Evolutionary conservation across 768 basidiomycete species (phyloP).

Genomic region (Rubroboletus pulcherrimus): DNA sequence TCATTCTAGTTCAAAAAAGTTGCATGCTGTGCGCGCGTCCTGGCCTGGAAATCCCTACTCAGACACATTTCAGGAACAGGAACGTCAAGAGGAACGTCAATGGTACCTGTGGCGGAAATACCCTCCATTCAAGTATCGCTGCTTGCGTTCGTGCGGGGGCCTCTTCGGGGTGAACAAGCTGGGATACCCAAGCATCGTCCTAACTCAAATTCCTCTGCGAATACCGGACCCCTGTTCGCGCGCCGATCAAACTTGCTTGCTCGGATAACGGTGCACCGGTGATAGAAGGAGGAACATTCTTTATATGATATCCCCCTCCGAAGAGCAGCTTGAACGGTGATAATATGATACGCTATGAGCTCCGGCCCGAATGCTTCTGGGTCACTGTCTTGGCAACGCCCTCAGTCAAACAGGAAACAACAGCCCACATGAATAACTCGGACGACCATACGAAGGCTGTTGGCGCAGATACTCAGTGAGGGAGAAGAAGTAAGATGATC

Average conservation of each 20-base stretch:
- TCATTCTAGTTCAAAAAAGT: not conserved
- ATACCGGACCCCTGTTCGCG: not conserved
- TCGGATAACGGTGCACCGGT: not conserved
- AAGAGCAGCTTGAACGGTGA: not conserved
- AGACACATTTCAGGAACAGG: not conserved
- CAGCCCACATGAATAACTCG: not conserved
- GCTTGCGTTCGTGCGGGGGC: not conserved
- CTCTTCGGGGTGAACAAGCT: no score
- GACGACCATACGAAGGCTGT: not conserved
- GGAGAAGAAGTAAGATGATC: not conserved
- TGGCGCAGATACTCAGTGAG: not conserved
- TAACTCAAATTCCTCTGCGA: not conserved
- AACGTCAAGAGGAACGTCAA: not conserved
- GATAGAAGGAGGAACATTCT: not conserved
- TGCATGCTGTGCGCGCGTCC: not conserved
- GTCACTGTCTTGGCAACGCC: not conserved
- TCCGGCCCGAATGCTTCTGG: not conserved
- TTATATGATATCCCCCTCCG: not conserved
- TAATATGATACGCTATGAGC: not conserved
- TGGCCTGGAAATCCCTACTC: not conserved
- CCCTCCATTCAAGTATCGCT: not conserved
- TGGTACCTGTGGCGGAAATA: no score
- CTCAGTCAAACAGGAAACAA: not conserved
- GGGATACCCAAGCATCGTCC: not conserved
- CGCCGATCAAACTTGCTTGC: not conserved